Base-by-base conservation (phyloP, 1,284 basidiomycete genomes). In the Fomitopsis palustris region DNA sequence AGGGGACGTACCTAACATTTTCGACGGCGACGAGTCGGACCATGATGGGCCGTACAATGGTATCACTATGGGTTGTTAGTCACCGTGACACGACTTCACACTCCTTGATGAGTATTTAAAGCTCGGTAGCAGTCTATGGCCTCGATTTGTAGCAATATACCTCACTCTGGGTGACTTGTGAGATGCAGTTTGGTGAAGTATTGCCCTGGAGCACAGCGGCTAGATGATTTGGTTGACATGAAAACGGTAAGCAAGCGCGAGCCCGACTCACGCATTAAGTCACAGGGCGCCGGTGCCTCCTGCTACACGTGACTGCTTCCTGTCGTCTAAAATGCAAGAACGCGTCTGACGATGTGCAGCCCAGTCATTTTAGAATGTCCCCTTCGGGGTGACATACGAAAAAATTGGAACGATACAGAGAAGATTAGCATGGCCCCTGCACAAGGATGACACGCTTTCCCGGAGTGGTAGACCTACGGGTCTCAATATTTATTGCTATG, bases 31-130 rank as follows among this genome's bases (percentile, higher is more conserved):
- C 52, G 43, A 68, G 49, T 41, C 60, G 3, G 73, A 88, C 62
- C 88, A 89, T 63, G 68, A 73, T 58, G 83, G 83, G 0, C 85
- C 85, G 2, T 88, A 86, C 65, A 77, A 83, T 60, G 81, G 81
- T 23, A 72, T 88, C 42, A 62, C 57, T 29, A 85, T 87, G 77
- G 78, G 78, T 0, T 82, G 80, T 64, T 79, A 54, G 58, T 49
- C 38, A 29, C 33, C 38, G 37, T 41, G 54, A 37, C 33, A 16
- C 47, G 41, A 43, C 41, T 19, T 5, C 41, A 43, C 41, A 21
- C 19, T 43, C 41, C 5, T 43, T 43, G n/a, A n/a, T 41, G 5
- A 21, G 7, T 23, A 21, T 1, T 23, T 43, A 23, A 1, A 12
- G 38, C n/a, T 39, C 6, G 14, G 38, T 39, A 39, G 10, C 38